These are phyloP conservation scores for Globisporangium perplexum DNA, from an alignment of 352 stramenopile species.

Conservation along the genomic window DNA sequence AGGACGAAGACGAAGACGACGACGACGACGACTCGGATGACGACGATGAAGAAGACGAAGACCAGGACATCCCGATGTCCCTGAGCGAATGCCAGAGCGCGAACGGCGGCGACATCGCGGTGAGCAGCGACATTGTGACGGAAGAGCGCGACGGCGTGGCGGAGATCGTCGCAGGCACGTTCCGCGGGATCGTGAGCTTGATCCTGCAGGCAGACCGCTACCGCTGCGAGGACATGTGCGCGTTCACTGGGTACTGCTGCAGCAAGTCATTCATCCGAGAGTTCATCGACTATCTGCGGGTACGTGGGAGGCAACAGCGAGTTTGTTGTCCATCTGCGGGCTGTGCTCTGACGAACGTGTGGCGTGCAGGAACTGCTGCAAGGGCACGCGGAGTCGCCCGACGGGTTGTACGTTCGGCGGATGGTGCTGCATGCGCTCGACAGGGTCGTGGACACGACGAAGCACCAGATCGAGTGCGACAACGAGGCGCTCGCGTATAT, in stretches of 20 bases:
- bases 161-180: conserved; percentile 65
- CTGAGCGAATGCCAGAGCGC: conserved; percentile 27
- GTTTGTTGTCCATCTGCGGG: no score
- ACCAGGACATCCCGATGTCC: conserved; percentile 32
- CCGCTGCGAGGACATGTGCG: conserved; percentile 49
- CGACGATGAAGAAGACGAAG: conserved; percentile 2
- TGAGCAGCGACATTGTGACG: conserved; percentile 45
- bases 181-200: conserved; percentile 49
- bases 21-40: conserved; percentile 21
- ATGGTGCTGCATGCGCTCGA: conserved; percentile 75
- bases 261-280: conserved; percentile 28
- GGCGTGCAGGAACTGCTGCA: conserved; percentile 25
- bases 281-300: conserved; percentile 49
- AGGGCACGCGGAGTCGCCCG: conserved; percentile 15
- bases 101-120: conserved; percentile 17
- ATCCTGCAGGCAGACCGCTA: conserved; percentile 55
- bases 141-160: conserved; percentile 40
- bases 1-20: conserved; percentile 12
- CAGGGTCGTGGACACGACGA: conserved; percentile 68
- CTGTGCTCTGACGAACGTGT: background rate
- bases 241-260: conserved; percentile 61
- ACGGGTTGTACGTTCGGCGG: conserved; percentile 51
- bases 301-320: conserved; percentile 13
- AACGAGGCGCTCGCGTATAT: conserved; percentile 59
- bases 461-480: conserved; percentile 65